Base-by-base conservation (phyloP, 495 filamentous ascomycete genomes). In the Letharia columbiana region DNA sequence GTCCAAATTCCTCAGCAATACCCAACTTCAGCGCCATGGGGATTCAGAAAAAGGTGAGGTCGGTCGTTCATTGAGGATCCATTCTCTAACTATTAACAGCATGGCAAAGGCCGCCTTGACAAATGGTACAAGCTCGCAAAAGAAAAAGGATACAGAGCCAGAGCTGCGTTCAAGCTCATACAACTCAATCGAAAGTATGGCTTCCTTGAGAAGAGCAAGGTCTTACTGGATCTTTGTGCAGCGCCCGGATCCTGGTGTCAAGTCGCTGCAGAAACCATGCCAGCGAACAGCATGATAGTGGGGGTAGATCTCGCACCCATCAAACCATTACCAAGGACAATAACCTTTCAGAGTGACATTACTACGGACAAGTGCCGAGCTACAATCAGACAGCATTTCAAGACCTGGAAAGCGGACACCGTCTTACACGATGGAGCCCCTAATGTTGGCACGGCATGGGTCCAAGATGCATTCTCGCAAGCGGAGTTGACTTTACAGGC, bases 151-250 rank as follows among this genome's bases (percentile, higher is more conserved):
- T 99, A 99, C 78, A 81, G 94, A 70, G 95, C 94, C 50, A 84
- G 94, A 79, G 92, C 94, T 70, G 94, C 94, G 11, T 99, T 99
- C 86, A 99, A 99, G 80, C 77, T 99, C 69, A 92, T 99, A 64
- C 94, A 99, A 75, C 81, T 99, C 71, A 99, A 99, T 80, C 96
- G 96, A 78, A 98, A 96, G 73, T 98, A 95, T 87, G 88, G 91
- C 67, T 98, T 99, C 77, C 81, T 99, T 67, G 91, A 97, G 76
- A 92, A 93, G 80, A 92, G 91, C 77, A 96, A 90, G 77, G 95
- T 98, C 64, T 80, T 96, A 52, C 81, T 99, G 67, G 94, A 99
- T 87, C 89, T 99, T 67, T 99, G 94, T 76, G 94, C 94, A 66
- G 94, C 94, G 28, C 94, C 94, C 47, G 94, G 94, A 77, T 96